Evolutionary conservation across 2,329 filamentous ascomycete genomes (phyloP).

Genomic region (Trematosphaeria pertusa): DNA sequence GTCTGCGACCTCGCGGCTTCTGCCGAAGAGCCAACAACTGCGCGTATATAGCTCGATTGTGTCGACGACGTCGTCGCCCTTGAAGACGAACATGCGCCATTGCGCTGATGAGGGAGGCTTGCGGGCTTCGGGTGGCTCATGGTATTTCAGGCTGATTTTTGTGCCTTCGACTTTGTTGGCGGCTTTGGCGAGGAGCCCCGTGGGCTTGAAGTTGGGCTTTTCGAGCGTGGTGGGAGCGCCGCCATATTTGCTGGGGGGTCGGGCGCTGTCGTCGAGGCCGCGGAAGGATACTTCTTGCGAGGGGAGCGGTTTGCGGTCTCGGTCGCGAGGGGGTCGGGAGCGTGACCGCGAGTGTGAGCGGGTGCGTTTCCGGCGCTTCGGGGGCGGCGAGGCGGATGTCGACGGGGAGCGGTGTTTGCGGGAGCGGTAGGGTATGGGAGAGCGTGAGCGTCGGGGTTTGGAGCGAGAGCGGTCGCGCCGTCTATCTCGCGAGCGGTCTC

Average conservation of each 20-base stretch:
- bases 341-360: slow-evolving; percentile 34
- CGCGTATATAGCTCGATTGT: slow-evolving; percentile 77
- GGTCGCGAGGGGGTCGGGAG: slow-evolving; percentile 51
- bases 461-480: slow-evolving; percentile 21
- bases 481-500: slow-evolving; percentile 14
- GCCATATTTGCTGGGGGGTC: slow-evolving; percentile 39
- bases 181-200: slow-evolving; percentile 84
- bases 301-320: slow-evolving; percentile 53
- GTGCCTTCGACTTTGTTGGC: slow-evolving; percentile 83
- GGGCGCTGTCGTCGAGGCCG: slow-evolving; percentile 38
- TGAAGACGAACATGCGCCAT: slow-evolving; percentile 95
- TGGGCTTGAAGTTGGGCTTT: slow-evolving; percentile 83
- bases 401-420: slow-evolving; percentile 35
- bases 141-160: slow-evolving; percentile 87
- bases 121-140: slow-evolving; percentile 91
- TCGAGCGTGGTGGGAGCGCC: slow-evolving; percentile 68
- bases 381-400: slow-evolving; percentile 33
- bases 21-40: slow-evolving; percentile 90
- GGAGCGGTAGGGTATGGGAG: slow-evolving; percentile 31
- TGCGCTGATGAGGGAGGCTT: slow-evolving; percentile 79
- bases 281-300: slow-evolving; percentile 56
- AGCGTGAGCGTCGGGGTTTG: slow-evolving; percentile 29
- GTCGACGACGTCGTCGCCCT: slow-evolving; percentile 78
- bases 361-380: slow-evolving; percentile 45
- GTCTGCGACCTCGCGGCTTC: slow-evolving; percentile 82